Evolutionary conservation across 768 basidiomycete species (phyloP), one percentile per base, ranked within the genome.

Genomic region (Tylopilus plumbeoviolaceoides): DNA sequence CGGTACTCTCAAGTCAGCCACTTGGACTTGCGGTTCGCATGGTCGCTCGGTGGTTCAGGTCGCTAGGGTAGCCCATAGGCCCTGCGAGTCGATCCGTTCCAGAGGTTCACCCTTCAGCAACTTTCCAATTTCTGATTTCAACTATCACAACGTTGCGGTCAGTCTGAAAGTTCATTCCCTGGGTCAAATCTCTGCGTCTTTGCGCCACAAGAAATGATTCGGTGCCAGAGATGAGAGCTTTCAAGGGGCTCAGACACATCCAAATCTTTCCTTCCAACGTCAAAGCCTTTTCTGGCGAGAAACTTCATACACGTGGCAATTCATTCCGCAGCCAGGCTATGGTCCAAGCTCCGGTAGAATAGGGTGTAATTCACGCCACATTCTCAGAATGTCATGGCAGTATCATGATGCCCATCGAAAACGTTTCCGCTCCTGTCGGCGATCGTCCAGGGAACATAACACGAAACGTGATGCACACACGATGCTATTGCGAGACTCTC

Each of bases 391-490:
- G n/a, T 12, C 38, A 18, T 38, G 38, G 38, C 36, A 18, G 17
- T 38, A 39, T n/a, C n/a, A n/a, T n/a, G n/a, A n/a, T 51, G 43
- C 23, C 47, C 18, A 20, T 33, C 31, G 15, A 35, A 48, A 59
- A 41, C 40, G 15, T 48, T 42, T 41, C 21, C 28, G 20, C 39
- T 44, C 36, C 33, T 25, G 38, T 21, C 10, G 31, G 56, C 35
- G 47, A 59, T 42, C 36, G 42, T 42, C 47, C 35, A 42, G 9
- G 36, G 7, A 38, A 15, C 36, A 38, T 7, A 38, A n/a, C n/a
- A n/a, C 1, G 35, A 35, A 35, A 15, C 18, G 36, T 18, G 36
- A 18, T 38, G n/a, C 36, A 7, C 1, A 38, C 36, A 18, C n/a
- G n/a, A n/a, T 8, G n/a, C 36, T 38, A 44, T 47, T 40, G 47